Evolutionary conservation across 2,329 filamentous ascomycete species (phyloP), one percentile per base, ranked within the genome.

Genomic region (Penicillium sp.): DNA sequence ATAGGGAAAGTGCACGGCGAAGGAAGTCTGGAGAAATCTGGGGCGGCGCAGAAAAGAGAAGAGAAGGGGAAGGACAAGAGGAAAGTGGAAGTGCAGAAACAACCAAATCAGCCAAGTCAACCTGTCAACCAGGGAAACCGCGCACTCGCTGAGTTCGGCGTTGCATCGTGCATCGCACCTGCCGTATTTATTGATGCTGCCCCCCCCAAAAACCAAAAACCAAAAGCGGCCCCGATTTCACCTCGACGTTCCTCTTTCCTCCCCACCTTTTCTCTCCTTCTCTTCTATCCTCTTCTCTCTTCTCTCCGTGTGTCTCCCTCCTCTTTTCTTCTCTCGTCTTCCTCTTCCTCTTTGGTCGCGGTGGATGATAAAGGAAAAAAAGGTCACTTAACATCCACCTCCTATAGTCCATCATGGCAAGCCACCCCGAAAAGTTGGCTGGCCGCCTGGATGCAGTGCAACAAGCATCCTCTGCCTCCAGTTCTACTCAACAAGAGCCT

Each of bases 151-250:
- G 51, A 42, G 30, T 46, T 30, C 30, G 36, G n/a, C 17, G 50
- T 58, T 56, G 59, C 59, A 55, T 60, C 49, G 51, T 40, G 32
- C 51, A 51, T 58, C 21, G 40, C 44, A n/a, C 36, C 36, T 40
- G 36, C 39, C 37, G 49, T 59, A 59, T 59, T 59, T 59, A 60
- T 49, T 44, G 18, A 43, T 37, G 40, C 46, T 24, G 17, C 34
- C 27, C 45, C 23, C 34, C 33, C 23, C n/a, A n/a, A n/a, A n/a
- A n/a, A n/a, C n/a, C n/a, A n/a, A n/a, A n/a, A n/a, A n/a, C n/a
- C n/a, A n/a, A n/a, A n/a, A n/a, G n/a, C n/a, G n/a, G n/a, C n/a
- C 45, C 46, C 30, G 40, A 52, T 18, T 39, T 52, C 18, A 30
- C 37, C 6, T 18, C 13, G 12, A 24, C 17, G 30, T 33, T 39